Evolutionary conservation across 2,329 filamentous ascomycete species (phyloP).

Genomic region (Aureobasidium uvarum): DNA sequence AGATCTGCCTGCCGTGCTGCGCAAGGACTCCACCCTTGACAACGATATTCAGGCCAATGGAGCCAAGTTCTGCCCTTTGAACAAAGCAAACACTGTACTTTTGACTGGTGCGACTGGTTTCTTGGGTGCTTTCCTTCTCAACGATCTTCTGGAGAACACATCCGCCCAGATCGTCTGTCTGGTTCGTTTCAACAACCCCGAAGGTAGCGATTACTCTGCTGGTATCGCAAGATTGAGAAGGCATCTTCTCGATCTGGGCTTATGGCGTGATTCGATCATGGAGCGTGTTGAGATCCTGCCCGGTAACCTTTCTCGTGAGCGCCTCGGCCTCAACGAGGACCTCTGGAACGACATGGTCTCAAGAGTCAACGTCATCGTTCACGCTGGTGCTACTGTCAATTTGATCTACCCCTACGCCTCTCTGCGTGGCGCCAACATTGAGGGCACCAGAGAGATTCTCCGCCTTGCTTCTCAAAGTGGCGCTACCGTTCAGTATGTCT

Average conservation of each 20-base stretch:
- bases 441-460: constrained; percentile 73
- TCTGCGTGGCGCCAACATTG: constrained; percentile 69
- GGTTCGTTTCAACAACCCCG: constrained; percentile 68
- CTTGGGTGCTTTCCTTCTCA: constrained; percentile 70
- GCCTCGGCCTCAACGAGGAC: constrained; percentile 65
- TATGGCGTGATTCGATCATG: constrained; percentile 75
- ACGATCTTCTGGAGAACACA: constrained; percentile 65
- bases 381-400: constrained; percentile 76
- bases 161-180: constrained; percentile 69
- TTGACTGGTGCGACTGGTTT: constrained; percentile 76
- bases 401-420: constrained; percentile 79
- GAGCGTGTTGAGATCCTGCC: constrained; percentile 74
- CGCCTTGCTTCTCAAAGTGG: constrained; percentile 65
- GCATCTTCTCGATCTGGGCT: constrained; percentile 72
- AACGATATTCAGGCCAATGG: constrained; percentile 62
- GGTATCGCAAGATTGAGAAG: constrained; percentile 71
- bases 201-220: constrained; percentile 61
- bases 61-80: constrained; percentile 57
- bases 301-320: constrained; percentile 67
- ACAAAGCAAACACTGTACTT: constrained; percentile 66
- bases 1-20: constrained; percentile 67
- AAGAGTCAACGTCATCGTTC: constrained; percentile 70
- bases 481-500: constrained; percentile 74
- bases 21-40: constrained; percentile 64
- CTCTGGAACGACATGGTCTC: constrained; percentile 64